Percentiles rank a stretch among this genome's conserved stretches.
Conservation (phyloP, 1,139 yeast species). For the Scheffersomyces illinoinensis region DNA sequence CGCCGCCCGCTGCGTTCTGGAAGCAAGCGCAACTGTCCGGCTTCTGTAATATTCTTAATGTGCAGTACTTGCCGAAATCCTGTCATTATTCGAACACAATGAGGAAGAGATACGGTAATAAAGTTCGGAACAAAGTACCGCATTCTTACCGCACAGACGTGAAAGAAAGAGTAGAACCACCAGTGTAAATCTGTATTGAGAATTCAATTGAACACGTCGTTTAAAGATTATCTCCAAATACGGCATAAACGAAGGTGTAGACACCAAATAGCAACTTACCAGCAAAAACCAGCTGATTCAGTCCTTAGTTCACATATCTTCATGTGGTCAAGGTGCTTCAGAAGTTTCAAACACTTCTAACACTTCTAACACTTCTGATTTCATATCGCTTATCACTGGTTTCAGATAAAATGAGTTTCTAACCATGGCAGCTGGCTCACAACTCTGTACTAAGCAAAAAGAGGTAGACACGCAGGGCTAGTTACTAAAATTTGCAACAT, state of each 20-base stretch:
- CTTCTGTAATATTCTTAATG: neutral
- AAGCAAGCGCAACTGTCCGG: neutral
- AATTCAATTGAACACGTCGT: neutral
- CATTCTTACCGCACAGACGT: no score
- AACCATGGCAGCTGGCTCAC: no score
- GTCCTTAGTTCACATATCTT: no score
- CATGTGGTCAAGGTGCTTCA: no score
- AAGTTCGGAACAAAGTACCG: neutral
- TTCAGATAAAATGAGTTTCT: no score
- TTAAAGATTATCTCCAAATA: neutral
- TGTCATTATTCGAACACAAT: neutral
- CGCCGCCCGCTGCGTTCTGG: neutral
- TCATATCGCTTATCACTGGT: no score
- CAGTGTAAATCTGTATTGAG: no score
- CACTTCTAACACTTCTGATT: no score
- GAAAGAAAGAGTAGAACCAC: neutral
- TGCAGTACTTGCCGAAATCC: neutral
- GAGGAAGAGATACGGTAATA: no score
- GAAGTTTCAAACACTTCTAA: no score
- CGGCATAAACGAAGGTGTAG: neutral
- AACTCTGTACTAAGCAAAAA: no score
- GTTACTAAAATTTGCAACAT: neutral
- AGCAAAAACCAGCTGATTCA: neutral
- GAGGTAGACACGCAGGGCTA: neutral
- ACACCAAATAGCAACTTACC: neutral